Percentiles rank a stretch among this genome's conserved stretches.
phyloP scores from a whole-genome alignment of 139 green algal genomes.

The Asterochloris erici region DNA sequence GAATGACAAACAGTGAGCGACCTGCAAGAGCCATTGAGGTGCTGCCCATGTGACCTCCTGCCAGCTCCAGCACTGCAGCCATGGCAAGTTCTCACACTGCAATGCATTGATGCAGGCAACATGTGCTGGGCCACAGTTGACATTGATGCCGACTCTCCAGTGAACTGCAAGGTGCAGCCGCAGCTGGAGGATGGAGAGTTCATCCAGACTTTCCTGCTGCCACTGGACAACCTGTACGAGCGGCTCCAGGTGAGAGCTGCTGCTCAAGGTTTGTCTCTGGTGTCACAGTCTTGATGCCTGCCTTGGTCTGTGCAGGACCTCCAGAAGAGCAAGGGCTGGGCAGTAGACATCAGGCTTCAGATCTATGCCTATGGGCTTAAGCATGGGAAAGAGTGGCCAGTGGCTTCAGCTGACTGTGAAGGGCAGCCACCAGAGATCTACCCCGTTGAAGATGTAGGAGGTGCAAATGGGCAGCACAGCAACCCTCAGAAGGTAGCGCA shows the following conservation, averaged over 20 bases:
- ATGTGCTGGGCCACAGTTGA: slow-evolving; percentile 31
- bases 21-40: slow-evolving; percentile 16
- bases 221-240: slow-evolving; percentile 33
- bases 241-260: slow-evolving; percentile 23
- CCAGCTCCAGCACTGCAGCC: background rate
- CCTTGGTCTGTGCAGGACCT: slow-evolving; percentile 2
- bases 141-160: slow-evolving; percentile 47
- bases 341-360: background rate
- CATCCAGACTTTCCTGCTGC: slow-evolving; percentile 45
- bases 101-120: background rate
- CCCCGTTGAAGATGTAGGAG: too few species aligned
- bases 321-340: too few species aligned
- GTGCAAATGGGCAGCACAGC: too few species aligned
- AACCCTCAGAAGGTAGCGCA: too few species aligned
- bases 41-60: too few species aligned
- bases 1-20: slow-evolving; percentile 55
- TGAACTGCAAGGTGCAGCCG: slow-evolving; percentile 44
- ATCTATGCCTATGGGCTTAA: slow-evolving; percentile 45
- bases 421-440: too few species aligned
- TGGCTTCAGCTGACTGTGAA: too few species aligned
- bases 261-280: too few species aligned
- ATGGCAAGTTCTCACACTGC: too few species aligned
- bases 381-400: slow-evolving; percentile 5
- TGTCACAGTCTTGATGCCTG: slow-evolving; percentile 51
- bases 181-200: slow-evolving; percentile 60